These are phyloP conservation scores for Hsuehochloa calcarea DNA, from an alignment of 176 grass and related monocot genomes.

Conservation along the genomic window DNA sequence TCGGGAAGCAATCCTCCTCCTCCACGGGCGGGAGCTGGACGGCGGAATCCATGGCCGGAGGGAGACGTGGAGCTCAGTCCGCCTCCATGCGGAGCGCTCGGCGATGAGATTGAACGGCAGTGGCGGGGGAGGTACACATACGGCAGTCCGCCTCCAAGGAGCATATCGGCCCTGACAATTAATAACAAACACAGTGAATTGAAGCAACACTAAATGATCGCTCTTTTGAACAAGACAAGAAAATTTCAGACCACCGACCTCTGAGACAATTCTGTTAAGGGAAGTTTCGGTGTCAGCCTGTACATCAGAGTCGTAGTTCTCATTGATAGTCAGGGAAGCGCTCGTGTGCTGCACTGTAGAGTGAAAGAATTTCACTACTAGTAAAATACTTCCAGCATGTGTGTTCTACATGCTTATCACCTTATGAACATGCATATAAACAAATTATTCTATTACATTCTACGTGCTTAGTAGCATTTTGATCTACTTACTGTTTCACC, in stretches of 20 bases:
- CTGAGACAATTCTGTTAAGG: slow-evolving; percentile 87
- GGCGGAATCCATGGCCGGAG: too few relatives aligned
- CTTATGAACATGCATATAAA: not conserved
- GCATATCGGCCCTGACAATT: slow-evolving; percentile 70
- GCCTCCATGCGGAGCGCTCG: too few relatives aligned
- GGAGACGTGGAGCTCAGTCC: too few relatives aligned
- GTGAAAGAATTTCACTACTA: slow-evolving; percentile 28
- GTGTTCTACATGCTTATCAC: slow-evolving; percentile 16
- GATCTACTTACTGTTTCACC: not conserved
- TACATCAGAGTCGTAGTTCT: slow-evolving; percentile 94
- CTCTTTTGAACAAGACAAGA: slow-evolving; percentile 10
- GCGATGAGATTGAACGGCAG: too few relatives aligned
- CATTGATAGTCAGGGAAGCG: slow-evolving; percentile 95
- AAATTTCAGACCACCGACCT: slow-evolving; percentile 38
- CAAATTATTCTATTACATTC: not conserved
- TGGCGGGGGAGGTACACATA: too few relatives aligned
- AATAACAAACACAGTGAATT: slow-evolving; percentile 9
- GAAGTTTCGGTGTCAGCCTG: slow-evolving; percentile 92
- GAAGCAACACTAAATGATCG: slow-evolving; percentile 5
- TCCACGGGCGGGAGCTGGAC: too few relatives aligned
- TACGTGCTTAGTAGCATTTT: not conserved
- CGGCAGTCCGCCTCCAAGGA: too few relatives aligned
- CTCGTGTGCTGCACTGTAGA: slow-evolving; percentile 94
- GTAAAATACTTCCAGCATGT: not conserved
- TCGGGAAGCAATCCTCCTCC: too few relatives aligned